Evolutionary conservation across 495 filamentous ascomycete species (phyloP).

Genomic region (Neurospora sp.): DNA sequence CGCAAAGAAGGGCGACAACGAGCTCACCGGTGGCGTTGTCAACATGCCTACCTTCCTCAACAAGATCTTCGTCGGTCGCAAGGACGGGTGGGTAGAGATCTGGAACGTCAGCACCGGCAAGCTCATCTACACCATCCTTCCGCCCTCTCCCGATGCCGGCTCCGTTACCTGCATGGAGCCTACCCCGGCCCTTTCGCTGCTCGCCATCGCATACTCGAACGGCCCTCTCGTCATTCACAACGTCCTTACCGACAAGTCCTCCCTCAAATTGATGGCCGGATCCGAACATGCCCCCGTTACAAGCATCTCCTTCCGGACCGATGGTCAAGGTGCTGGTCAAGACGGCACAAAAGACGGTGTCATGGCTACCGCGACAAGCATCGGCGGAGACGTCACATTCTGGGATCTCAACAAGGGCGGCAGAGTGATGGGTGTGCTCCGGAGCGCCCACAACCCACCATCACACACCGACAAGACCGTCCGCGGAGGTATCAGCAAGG

Average conservation of each 20-base stretch:
- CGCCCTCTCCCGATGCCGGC: constrained; percentile 54
- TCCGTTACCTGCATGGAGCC: constrained; percentile 76
- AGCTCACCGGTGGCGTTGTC: constrained; percentile 61
- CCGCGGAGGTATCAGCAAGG: constrained; percentile 55
- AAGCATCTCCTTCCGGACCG: constrained; percentile 82
- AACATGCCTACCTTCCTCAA: constrained; percentile 92
- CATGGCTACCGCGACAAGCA: constrained; percentile 68
- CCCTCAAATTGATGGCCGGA: constrained; percentile 55
- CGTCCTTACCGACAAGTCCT: constrained; percentile 58
- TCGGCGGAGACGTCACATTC: constrained; percentile 77
- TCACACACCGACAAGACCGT: constrained; percentile 31
- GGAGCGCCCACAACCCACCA: constrained; percentile 73
- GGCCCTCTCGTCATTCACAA: constrained; percentile 74
- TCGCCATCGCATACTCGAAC: constrained; percentile 75
- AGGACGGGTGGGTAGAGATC: constrained; percentile 85
- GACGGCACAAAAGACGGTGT: constrained; percentile 72
- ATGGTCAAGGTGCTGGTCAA: constrained; percentile 80
- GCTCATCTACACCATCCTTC: constrained; percentile 72
- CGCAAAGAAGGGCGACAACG: constrained; percentile 37
- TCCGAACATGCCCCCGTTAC: constrained; percentile 50
- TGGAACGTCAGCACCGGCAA: constrained; percentile 94
- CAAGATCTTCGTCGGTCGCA: constrained; percentile 81
- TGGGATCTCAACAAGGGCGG: constrained; percentile 92
- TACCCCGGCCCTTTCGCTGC: constrained; percentile 69
- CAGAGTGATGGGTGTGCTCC: constrained; percentile 67